Evolutionary conservation across 2,329 filamentous ascomycete species (phyloP).

Genomic region (Neonectria ditissima): DNA sequence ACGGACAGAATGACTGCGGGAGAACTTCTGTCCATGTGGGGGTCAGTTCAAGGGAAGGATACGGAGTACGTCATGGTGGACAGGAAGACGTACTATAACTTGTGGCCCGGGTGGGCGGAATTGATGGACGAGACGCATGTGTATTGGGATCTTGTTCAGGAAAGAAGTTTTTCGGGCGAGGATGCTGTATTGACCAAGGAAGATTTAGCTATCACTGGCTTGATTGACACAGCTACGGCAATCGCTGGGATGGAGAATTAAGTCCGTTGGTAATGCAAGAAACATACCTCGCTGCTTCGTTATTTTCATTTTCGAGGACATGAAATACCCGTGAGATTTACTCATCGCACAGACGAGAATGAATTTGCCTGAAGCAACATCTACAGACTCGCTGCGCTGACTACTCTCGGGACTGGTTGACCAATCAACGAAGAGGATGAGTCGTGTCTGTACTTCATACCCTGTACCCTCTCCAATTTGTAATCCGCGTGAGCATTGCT

Average conservation of each 20-base stretch:
- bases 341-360: too few relatives aligned
- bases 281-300: too few relatives aligned
- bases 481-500: background rate
- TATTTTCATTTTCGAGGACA: too few relatives aligned
- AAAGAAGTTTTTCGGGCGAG: constrained; percentile 41
- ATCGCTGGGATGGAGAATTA: constrained; percentile 17
- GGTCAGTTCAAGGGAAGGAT: constrained; percentile 40
- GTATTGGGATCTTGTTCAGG: constrained; percentile 43
- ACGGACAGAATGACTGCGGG: constrained; percentile 41
- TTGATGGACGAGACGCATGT: constrained; percentile 45
- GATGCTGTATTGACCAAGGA: constrained; percentile 38
- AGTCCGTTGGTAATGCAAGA: too few relatives aligned
- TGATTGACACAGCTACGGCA: constrained; percentile 28
- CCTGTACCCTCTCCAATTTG: background rate
- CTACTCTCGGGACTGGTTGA: too few relatives aligned
- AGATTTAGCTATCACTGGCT: constrained; percentile 41
- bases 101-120: constrained; percentile 48
- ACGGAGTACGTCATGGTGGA: constrained; percentile 42
- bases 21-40: constrained; percentile 48
- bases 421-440: background rate
- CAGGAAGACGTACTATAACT: constrained; percentile 41
- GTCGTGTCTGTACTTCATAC: too few relatives aligned
- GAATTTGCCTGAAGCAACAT: too few relatives aligned
- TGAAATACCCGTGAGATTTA: too few relatives aligned
- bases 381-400: too few relatives aligned